Conservation (phyloP, 139 green algal genomes). For the Spirogloea muscicola region DNA sequence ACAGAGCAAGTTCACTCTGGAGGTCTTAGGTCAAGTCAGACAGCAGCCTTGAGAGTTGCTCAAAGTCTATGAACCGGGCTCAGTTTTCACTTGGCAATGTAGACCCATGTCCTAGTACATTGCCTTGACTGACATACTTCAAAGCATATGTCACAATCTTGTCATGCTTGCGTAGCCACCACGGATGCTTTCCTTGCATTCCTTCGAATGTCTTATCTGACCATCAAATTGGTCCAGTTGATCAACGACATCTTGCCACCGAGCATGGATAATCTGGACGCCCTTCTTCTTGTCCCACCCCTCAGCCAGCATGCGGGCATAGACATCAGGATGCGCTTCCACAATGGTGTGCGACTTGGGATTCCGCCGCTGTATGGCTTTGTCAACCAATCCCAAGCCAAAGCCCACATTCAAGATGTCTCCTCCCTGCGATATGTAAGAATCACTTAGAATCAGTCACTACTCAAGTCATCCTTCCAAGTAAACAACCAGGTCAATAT, state of each 20-base stretch:
- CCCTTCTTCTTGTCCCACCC: constrained; percentile 72
- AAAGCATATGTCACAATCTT: too few species aligned
- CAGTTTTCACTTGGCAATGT: too few species aligned
- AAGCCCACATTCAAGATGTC: constrained; percentile 96
- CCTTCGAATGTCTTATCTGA: too few species aligned
- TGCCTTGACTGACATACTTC: too few species aligned
- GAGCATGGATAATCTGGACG: constrained; percentile 74
- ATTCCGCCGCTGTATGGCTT: constrained; percentile 33
- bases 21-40: too few species aligned
- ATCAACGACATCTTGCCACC: constrained; percentile 77
- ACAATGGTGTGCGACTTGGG: constrained; percentile 83
- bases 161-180: too few species aligned
- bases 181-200: too few species aligned
- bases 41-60: too few species aligned
- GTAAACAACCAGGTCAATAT: neutral
- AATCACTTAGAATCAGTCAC: constrained; percentile 6
- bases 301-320: constrained; percentile 60
- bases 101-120: too few species aligned
- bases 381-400: constrained; percentile 88
- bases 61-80: too few species aligned
- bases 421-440: constrained; percentile 40
- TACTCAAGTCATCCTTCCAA: neutral
- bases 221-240: constrained; percentile 32
- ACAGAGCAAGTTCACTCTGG: too few species aligned
- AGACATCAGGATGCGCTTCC: constrained; percentile 88